These are phyloP conservation scores for Dactylellina haptotyla DNA, from an alignment of 2,329 filamentous ascomycete species.

Conservation along the genomic window DNA sequence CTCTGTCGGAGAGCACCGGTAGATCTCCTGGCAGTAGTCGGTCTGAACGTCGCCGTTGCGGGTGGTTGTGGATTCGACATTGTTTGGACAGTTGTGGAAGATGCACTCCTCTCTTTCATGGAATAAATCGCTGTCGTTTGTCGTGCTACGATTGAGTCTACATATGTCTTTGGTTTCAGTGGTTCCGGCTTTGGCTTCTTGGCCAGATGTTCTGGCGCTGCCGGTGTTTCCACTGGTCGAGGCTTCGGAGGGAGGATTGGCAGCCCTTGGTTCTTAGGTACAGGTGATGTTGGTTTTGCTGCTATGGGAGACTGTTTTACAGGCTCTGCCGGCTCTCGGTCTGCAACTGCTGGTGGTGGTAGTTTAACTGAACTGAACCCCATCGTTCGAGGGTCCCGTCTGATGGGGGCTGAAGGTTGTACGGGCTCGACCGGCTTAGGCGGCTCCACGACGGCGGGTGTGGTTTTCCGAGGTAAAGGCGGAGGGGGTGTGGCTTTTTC, in stretches of 20 bases:
- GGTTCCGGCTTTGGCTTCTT: conserved; percentile 27
- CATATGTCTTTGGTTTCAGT: conserved; percentile 26
- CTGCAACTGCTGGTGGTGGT: conserved; percentile 16
- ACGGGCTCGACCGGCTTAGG: conserved; percentile 16
- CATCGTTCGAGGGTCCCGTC: conserved; percentile 38
- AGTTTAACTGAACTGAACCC: conserved; percentile 43
- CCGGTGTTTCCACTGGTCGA: conserved; percentile 1
- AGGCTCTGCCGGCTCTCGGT: conserved; percentile 4
- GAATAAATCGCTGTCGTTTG: conserved; percentile 31
- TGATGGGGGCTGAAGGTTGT: not conserved
- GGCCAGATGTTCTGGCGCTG: conserved; percentile 6
- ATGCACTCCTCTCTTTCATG: conserved; percentile 28
- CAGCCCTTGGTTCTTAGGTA: conserved; percentile 16
- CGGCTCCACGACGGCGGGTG: not conserved
- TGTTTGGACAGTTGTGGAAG: conserved; percentile 8
- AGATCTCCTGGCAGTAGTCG: conserved; percentile 17
- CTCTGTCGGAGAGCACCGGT: conserved; percentile 14
- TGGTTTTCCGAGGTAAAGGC: conserved; percentile 31
- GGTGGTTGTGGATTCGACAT: conserved; percentile 11
- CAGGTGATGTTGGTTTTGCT: not conserved
- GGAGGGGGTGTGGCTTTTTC: conserved; percentile 27
- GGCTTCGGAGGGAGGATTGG: conserved; percentile 15
- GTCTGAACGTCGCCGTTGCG: not conserved
- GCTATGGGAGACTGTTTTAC: conserved; percentile 19
- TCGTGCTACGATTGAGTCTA: conserved; percentile 37